Base-by-base conservation (phyloP, 495 filamentous ascomycete genomes). In the Coniosporium apollinis region DNA sequence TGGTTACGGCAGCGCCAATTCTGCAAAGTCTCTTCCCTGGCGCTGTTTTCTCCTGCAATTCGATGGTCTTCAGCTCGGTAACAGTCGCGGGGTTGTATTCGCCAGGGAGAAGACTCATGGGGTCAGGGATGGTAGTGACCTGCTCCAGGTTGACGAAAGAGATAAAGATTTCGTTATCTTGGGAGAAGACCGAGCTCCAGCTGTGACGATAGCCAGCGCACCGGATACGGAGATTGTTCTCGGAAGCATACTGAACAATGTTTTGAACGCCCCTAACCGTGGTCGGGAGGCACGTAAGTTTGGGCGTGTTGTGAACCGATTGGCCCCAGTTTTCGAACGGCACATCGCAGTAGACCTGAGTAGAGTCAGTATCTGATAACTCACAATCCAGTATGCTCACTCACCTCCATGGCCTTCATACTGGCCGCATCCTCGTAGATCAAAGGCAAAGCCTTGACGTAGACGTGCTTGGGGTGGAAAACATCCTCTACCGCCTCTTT, bases 261-360 rank as follows among this genome's bases (percentile, higher is more conserved):
- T 52, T 58, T 34, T 67, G 59, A 0, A 69, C 38, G 11, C 60
- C 66, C 8, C 47, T 40, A 28, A 66, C 54, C 0, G 56, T 66
- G 13, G 48, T 61, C 2, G 65, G 66, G 25, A 69, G 37, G 38
- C 49, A 66, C 2, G 66, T 68, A 30, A 47, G 54, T 20, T 30
- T 43, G 1, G 66, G 66, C 2, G 35, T 59, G 38, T 68, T 66
- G 14, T 46, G 36, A n/a, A 68, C 51, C 5, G 48, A 60, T 13
- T 43, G 37, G 7, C 66, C 66, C 66, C 66, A 70, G 41, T 70
- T 70, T 19, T 58, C 22, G 36, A 70, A 70, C 13, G 43, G 39
- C 4, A 48, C 47, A 19, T 51, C 30, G 18, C 30, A 41, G 21
- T 47, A 47, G 13, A 46, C 46, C 47, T 50, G 8, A n/a, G n/a